Evolutionary conservation across 2,329 filamentous ascomycete species (phyloP), one percentile per base, ranked within the genome.

Genomic region (Talaromyces funiculosus): DNA sequence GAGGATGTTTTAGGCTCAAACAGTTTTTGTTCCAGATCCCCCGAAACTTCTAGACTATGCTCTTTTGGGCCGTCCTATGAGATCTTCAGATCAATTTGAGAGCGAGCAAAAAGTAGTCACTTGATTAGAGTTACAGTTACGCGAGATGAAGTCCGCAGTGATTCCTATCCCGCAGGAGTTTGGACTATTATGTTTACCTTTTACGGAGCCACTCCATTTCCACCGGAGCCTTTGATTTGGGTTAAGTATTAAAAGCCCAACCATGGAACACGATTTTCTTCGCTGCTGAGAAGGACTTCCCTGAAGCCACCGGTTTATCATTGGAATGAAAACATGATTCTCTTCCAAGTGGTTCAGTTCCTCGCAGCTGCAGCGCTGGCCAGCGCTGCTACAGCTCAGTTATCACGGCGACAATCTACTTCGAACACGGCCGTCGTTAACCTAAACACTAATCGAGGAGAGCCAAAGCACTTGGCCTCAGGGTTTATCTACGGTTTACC

Each of bases 401-500:
- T 40, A 40, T 40, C 49, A 4, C 49, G 49, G 14, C 29, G 49
- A 16, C 49, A 53, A 53, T 18, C n/a, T 7, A 35, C 49, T 18
- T 53, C 49, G 0, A 53, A 35, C 9, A 56, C 53, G 4, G 53
- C 53, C 10, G 38, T 33, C 9, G 53, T 56, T 31, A 22, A 56
- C n/a, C 16, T 56, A 5, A 35, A 22, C 14, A n/a, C 22, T n/a
- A 56, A 40, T 56, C 35, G 53, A 9, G 38, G 53, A 2, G 16
- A 14, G 8, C 22, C 53, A 24, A 56, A 40, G 24, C 72, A 77
- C 54, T 65, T 75, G n/a, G 77, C 75, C 4, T 73, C 75, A 4
- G 76, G 76, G 3, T 69, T 76, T 59, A 71, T 80, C 43, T 80
- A 79, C 62, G 77, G 77, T 12, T 74, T 78, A 37, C 75, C 74